Evolutionary conservation across 441 rosid genomes (phyloP).

Genomic region (Adansonia rubrostipa): DNA sequence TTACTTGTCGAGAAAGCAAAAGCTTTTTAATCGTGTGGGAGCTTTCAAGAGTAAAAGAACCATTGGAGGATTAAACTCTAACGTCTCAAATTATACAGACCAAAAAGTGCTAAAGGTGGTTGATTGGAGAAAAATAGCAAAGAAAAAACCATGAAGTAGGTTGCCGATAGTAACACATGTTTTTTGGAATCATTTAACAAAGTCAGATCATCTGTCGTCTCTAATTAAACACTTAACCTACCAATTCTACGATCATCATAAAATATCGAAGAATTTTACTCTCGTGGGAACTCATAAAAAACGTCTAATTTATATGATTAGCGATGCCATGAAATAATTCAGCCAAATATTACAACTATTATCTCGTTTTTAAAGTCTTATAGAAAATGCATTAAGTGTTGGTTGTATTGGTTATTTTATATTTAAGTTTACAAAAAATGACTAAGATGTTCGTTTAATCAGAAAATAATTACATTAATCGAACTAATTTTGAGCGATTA

Average conservation of each 20-base stretch:
- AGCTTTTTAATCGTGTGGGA: background rate
- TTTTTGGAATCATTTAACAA: background rate
- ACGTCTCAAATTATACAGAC: background rate
- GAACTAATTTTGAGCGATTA: too few relatives aligned
- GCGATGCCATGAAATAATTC: background rate
- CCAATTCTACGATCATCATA: background rate
- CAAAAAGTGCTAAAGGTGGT: background rate
- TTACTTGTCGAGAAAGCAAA: background rate
- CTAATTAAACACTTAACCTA: background rate
- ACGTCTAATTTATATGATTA: background rate
- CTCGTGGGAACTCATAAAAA: background rate
- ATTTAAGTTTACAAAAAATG: too few relatives aligned
- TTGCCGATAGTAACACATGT: background rate
- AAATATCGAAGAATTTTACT: background rate
- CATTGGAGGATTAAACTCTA: background rate
- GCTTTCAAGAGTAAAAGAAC: background rate
- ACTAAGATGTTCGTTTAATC: too few relatives aligned
- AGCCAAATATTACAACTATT: background rate
- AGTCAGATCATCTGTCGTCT: constrained; percentile 10
- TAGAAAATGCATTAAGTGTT: too few relatives aligned
- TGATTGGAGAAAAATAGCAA: background rate
- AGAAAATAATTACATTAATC: too few relatives aligned
- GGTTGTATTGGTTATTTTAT: too few relatives aligned
- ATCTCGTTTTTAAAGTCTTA: too few relatives aligned
- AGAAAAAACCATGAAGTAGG: background rate